Conservation (phyloP, 2,329 filamentous ascomycete genomes). For the Boeremia exigua region DNA sequence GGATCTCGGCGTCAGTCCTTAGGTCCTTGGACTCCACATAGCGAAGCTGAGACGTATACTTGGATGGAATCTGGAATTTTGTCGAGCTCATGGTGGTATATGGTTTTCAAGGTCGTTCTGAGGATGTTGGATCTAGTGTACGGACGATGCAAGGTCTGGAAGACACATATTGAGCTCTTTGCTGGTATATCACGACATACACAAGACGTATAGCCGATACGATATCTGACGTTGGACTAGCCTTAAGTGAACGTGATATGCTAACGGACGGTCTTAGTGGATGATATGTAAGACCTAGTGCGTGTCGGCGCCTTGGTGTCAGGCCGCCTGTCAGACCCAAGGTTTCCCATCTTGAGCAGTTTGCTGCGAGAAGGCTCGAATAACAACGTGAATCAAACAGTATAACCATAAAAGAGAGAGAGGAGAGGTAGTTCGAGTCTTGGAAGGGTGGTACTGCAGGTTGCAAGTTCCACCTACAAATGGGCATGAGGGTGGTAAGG, state of each 20-base stretch:
- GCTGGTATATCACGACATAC: too few relatives aligned
- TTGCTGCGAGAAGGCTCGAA: not conserved
- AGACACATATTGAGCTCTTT: too few relatives aligned
- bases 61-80: not conserved
- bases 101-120: not conserved
- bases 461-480: not conserved
- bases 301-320: not conserved
- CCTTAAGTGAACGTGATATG: not conserved
- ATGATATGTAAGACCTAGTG: not conserved
- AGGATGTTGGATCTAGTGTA: not conserved
- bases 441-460: not conserved
- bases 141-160: too few relatives aligned
- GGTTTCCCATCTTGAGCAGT: not conserved
- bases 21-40: not conserved
- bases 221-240: not conserved
- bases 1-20: not conserved
- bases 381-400: not conserved
- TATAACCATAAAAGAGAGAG: not conserved
- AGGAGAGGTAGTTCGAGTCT: not conserved
- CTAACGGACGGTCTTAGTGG: not conserved
- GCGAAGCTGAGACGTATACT: not conserved
- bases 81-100: not conserved
- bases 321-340: not conserved
- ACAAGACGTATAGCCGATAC: not conserved
- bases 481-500: not conserved